Conservation (phyloP, 805 yeast genomes). For the Saturnispora sekii region DNA sequence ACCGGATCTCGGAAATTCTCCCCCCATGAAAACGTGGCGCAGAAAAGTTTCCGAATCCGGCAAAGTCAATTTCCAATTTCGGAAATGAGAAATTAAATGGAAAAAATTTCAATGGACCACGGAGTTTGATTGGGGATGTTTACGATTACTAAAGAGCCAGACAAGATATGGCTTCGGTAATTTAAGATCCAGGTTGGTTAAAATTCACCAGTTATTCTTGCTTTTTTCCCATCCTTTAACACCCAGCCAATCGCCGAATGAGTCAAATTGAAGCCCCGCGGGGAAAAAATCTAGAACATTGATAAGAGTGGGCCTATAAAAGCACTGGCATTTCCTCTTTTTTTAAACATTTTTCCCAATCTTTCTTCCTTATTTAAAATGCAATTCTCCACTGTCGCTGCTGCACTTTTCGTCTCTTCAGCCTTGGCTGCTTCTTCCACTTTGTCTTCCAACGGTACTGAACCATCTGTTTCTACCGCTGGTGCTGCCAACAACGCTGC, state of each 20-base stretch:
- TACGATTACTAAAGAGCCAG: too few species aligned
- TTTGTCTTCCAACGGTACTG: conserved; percentile 42
- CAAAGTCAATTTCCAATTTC: background rate
- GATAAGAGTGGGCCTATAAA: background rate
- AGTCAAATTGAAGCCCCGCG: too few species aligned
- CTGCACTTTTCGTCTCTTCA: conserved; percentile 60
- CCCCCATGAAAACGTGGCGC: background rate
- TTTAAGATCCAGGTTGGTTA: too few species aligned
- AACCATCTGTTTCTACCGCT: conserved; percentile 34
- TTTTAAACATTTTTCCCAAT: background rate
- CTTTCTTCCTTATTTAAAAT: conserved; percentile 28
- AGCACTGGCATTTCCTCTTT: background rate
- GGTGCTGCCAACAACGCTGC: conserved; percentile 28
- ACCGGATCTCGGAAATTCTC: background rate
- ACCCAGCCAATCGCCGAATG: too few species aligned
- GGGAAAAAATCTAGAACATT: too few species aligned
- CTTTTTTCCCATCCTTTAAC: too few species aligned
- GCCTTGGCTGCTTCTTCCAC: conserved; percentile 43
- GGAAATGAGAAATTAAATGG: background rate
- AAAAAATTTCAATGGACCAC: too few species aligned
- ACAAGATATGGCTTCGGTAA: too few species aligned
- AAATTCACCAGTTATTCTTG: too few species aligned
- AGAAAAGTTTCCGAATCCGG: background rate
- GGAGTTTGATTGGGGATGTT: too few species aligned
- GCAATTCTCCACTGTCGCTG: conserved; percentile 64